Evolutionary conservation across 495 filamentous ascomycete species (phyloP).

Genomic region (Neurospora sp.): DNA sequence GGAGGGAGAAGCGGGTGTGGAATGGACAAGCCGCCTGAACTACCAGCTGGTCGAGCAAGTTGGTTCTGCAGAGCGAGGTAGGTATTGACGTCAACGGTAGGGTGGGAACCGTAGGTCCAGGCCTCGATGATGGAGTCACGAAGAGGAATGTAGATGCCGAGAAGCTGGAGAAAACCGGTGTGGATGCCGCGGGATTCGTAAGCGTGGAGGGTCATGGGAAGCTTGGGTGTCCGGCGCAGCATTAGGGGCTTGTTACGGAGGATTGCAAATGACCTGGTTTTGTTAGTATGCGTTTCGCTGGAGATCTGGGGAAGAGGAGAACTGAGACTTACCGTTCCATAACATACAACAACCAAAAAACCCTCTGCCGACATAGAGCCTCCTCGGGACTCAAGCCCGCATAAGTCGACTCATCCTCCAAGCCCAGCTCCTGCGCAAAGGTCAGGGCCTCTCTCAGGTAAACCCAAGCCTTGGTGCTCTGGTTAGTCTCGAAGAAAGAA

Average conservation of each 20-base stretch:
- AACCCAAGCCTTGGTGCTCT: slow-evolving; percentile 40
- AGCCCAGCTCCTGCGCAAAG: slow-evolving; percentile 46
- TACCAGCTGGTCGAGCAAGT: slow-evolving; percentile 20
- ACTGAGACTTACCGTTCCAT: slow-evolving; percentile 38
- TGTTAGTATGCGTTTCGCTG: background rate
- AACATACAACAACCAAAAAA: slow-evolving; percentile 58
- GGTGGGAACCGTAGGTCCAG: slow-evolving; percentile 23
- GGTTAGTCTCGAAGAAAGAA: slow-evolving; percentile 26
- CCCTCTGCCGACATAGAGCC: slow-evolving; percentile 40
- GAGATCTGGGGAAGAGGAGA: too few species aligned
- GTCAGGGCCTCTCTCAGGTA: slow-evolving; percentile 55
- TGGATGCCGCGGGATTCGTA: slow-evolving; percentile 39
- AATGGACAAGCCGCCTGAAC: slow-evolving; percentile 18
- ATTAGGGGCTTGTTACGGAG: slow-evolving; percentile 49
- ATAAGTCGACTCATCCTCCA: slow-evolving; percentile 49
- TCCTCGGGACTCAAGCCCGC: slow-evolving; percentile 33
- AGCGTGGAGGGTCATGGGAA: slow-evolving; percentile 36
- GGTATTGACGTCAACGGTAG: slow-evolving; percentile 27
- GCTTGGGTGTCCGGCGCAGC: slow-evolving; percentile 33
- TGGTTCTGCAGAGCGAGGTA: slow-evolving; percentile 35
- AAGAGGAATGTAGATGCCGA: slow-evolving; percentile 34
- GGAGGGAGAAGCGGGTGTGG: slow-evolving; percentile 34
- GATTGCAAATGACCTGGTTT: slow-evolving; percentile 19
- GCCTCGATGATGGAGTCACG: slow-evolving; percentile 26
- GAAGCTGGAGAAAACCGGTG: slow-evolving; percentile 45